Evolutionary conservation across 495 filamentous ascomycete genomes (phyloP).

Genomic region (Lophium mytilinum): DNA sequence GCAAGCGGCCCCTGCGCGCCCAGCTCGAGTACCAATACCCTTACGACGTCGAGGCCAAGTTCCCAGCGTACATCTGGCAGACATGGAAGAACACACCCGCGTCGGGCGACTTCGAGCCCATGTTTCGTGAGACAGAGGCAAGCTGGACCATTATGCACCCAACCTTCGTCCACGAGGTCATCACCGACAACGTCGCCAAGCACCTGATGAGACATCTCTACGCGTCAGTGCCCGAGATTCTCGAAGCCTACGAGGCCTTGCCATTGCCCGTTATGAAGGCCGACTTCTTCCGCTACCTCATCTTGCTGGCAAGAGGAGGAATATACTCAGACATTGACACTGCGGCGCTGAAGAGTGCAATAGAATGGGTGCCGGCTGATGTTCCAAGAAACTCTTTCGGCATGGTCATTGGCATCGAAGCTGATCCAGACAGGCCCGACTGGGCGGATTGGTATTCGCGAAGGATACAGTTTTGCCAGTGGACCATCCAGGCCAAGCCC

Average conservation of each 20-base stretch:
- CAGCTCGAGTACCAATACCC: slow-evolving; percentile 89
- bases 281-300: slow-evolving; percentile 96
- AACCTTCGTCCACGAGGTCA: slow-evolving; percentile 89
- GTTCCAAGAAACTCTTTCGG: slow-evolving; percentile 72
- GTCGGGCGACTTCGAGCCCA: slow-evolving; percentile 64
- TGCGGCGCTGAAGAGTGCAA: slow-evolving; percentile 66
- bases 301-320: slow-evolving; percentile 85
- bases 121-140: slow-evolving; percentile 73
- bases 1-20: slow-evolving; percentile 54
- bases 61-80: slow-evolving; percentile 98
- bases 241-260: slow-evolving; percentile 83
- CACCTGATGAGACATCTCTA: slow-evolving; percentile 81
- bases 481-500: slow-evolving; percentile 94
- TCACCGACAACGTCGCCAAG: slow-evolving; percentile 78
- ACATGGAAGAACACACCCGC: slow-evolving; percentile 92
- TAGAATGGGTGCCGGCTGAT: slow-evolving; percentile 75
- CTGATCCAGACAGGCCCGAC: slow-evolving; percentile 84
- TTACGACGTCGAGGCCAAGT: slow-evolving; percentile 77
- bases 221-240: slow-evolving; percentile 74
- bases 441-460: slow-evolving; percentile 96
- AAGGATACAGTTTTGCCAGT: slow-evolving; percentile 95
- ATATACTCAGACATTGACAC: slow-evolving; percentile 98
- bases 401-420: slow-evolving; percentile 88
- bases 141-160: slow-evolving; percentile 89
- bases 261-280: slow-evolving; percentile 88